These are phyloP conservation scores for Pichia sp. DNA, from an alignment of 1,139 yeast genomes.

Conservation along the genomic window DNA sequence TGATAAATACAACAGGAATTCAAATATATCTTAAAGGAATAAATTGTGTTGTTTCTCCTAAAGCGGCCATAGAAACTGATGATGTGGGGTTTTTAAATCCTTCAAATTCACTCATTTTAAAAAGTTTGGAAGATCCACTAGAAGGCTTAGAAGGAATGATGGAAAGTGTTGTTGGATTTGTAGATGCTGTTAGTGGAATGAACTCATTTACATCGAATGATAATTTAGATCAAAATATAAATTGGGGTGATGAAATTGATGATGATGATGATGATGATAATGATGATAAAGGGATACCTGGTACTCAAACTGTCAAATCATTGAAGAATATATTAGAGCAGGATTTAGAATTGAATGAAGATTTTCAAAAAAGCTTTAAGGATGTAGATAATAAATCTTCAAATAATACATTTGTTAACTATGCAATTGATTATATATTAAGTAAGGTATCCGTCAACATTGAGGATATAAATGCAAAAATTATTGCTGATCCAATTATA, in stretches of 20 bases:
- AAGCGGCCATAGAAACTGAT: constrained; percentile 2
- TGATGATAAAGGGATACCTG: constrained; percentile 20
- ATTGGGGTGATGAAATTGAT: constrained; percentile 12
- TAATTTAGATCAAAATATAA: neutral
- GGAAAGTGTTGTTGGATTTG: constrained; percentile 19
- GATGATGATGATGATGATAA: constrained; percentile 18
- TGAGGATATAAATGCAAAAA: constrained; percentile 38
- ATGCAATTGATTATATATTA: constrained; percentile 63
- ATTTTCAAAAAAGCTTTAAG: neutral
- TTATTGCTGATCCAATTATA: constrained; percentile 46
- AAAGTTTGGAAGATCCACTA: constrained; percentile 10
- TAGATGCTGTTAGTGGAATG: constrained; percentile 16
- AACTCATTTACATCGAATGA: constrained; percentile 6
- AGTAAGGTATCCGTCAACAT: constrained; percentile 52
- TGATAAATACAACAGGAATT: constrained; percentile 12
- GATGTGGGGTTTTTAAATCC: constrained; percentile 4
- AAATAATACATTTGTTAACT: constrained; percentile 47
- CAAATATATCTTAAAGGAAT: constrained; percentile 6
- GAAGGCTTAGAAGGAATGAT: constrained; percentile 16
- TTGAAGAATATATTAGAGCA: constrained; percentile 5
- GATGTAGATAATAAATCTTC: constrained; percentile 19
- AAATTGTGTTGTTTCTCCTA: constrained; percentile 12
- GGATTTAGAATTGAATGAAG: constrained; percentile 7
- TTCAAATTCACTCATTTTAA: constrained; percentile 8
- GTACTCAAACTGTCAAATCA: constrained; percentile 2